These are phyloP conservation scores for Vanderwaltozyma yarrowii DNA, from an alignment of 805 yeast genomes.

Conservation along the genomic window DNA sequence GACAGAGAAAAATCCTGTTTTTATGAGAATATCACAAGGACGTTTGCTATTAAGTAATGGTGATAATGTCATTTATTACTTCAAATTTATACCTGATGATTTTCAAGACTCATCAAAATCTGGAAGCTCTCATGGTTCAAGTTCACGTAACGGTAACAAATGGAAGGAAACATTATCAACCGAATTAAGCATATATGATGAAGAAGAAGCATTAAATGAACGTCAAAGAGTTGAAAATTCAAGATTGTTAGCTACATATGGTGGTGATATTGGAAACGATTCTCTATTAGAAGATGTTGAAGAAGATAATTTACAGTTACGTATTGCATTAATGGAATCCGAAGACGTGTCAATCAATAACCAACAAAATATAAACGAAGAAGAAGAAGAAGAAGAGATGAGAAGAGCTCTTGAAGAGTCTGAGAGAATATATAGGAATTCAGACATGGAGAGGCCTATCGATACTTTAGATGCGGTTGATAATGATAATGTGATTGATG, in stretches of 20 bases:
- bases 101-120: slow-evolving; percentile 3
- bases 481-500: not conserved
- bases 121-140: not conserved
- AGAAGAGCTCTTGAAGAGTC: slow-evolving; percentile 16
- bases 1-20: slow-evolving; percentile 24
- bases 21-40: slow-evolving; percentile 25
- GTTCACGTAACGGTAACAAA: slow-evolving; percentile 13
- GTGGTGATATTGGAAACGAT: slow-evolving; percentile 16
- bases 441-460: too few species aligned
- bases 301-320: slow-evolving; percentile 25
- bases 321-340: slow-evolving; percentile 29
- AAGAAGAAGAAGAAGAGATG: slow-evolving; percentile 11
- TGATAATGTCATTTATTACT: slow-evolving; percentile 19
- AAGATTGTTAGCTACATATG: slow-evolving; percentile 16
- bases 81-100: slow-evolving; percentile 19
- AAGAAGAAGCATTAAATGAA: slow-evolving; percentile 14
- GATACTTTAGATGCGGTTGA: too few species aligned
- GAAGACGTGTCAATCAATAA: slow-evolving; percentile 4
- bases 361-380: not conserved
- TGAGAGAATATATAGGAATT: slow-evolving; percentile 3
- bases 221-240: slow-evolving; percentile 10
- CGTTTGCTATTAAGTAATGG: slow-evolving; percentile 23
- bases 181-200: slow-evolving; percentile 22
- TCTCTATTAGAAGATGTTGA: slow-evolving; percentile 5
- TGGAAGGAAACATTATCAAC: slow-evolving; percentile 23